phyloP scores from a whole-genome alignment of 176 grass and related monocot genomes.

The Zoysia japonica region DNA sequence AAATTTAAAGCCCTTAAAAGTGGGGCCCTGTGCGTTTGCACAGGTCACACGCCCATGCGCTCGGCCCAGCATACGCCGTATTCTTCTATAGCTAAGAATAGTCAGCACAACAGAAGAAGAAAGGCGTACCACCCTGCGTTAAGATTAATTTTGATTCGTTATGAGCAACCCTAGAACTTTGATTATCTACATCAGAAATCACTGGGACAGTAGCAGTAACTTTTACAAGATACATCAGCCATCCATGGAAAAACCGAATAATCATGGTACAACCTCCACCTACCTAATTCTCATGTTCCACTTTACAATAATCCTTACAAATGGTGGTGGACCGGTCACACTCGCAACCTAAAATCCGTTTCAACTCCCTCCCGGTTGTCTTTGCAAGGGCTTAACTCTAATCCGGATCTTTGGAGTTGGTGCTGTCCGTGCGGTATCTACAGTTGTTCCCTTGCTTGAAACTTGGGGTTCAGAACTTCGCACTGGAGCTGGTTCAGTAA shows the following conservation, averaged over 20 bases:
- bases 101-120: background rate
- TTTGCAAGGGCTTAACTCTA: slow-evolving; percentile 62
- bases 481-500: slow-evolving; percentile 28
- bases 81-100: too few relatives aligned
- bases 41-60: too few relatives aligned
- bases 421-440: slow-evolving; percentile 47
- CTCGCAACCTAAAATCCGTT: slow-evolving; percentile 6
- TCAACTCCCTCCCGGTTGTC: slow-evolving; percentile 19
- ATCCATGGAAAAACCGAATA: slow-evolving; percentile 42
- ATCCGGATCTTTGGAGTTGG: slow-evolving; percentile 68
- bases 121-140: background rate
- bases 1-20: too few relatives aligned
- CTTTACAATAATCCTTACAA: slow-evolving; percentile 46
- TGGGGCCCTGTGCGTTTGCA: too few relatives aligned
- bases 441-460: slow-evolving; percentile 52
- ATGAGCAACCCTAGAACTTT: slow-evolving; percentile 17
- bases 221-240: slow-evolving; percentile 47
- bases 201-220: slow-evolving; percentile 20
- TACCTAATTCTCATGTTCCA: slow-evolving; percentile 3
- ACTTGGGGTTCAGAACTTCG: slow-evolving; percentile 49
- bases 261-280: slow-evolving; percentile 48
- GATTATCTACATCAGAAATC: slow-evolving; percentile 45
- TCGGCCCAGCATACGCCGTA: too few relatives aligned
- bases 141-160: background rate
- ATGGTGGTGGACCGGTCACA: background rate